Evolutionary conservation across 2,329 filamentous ascomycete species (phyloP).

Genomic region (Cercospora sp.): DNA sequence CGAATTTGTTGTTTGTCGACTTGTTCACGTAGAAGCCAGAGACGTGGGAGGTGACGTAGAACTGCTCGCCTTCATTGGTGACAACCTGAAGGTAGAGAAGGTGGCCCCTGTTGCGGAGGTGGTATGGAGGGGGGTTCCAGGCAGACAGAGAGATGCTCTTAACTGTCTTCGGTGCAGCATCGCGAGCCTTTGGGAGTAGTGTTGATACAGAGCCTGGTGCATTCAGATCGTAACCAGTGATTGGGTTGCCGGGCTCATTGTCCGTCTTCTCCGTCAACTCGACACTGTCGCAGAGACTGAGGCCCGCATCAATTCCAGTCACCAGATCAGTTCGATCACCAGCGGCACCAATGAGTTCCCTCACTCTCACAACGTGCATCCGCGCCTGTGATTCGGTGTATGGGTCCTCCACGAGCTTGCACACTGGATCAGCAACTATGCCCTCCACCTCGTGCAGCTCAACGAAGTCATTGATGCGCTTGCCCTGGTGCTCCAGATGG

Average conservation of each 20-base stretch:
- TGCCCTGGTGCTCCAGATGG: constrained; percentile 86
- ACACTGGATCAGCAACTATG: constrained; percentile 72
- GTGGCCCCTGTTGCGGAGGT: constrained; percentile 87
- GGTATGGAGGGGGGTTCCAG: constrained; percentile 95
- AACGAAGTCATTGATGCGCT: constrained; percentile 92
- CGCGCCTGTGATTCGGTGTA: constrained; percentile 98
- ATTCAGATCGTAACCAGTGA: constrained; percentile 76
- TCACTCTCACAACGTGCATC: constrained; percentile 85
- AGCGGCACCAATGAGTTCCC: constrained; percentile 89
- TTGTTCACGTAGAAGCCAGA: constrained; percentile 98
- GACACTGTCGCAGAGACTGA: constrained; percentile 83
- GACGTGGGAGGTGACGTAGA: constrained; percentile 89
- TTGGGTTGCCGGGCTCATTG: constrained; percentile 42
- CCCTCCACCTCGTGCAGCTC: constrained; percentile 86
- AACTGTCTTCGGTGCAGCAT: constrained; percentile 80
- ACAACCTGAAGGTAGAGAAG: constrained; percentile 85
- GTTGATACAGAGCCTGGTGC: constrained; percentile 66
- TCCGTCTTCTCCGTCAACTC: constrained; percentile 33
- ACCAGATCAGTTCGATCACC: constrained; percentile 84
- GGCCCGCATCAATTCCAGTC: constrained; percentile 79
- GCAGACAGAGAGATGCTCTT: constrained; percentile 85
- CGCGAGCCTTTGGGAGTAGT: constrained; percentile 66
- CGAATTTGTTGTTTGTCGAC: constrained; percentile 91
- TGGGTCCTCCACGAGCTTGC: constrained; percentile 84
- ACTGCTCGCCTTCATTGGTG: constrained; percentile 92